phyloP scores from a whole-genome alignment of 352 stramenopile genomes.

The Phytophthora pluvialis region DNA sequence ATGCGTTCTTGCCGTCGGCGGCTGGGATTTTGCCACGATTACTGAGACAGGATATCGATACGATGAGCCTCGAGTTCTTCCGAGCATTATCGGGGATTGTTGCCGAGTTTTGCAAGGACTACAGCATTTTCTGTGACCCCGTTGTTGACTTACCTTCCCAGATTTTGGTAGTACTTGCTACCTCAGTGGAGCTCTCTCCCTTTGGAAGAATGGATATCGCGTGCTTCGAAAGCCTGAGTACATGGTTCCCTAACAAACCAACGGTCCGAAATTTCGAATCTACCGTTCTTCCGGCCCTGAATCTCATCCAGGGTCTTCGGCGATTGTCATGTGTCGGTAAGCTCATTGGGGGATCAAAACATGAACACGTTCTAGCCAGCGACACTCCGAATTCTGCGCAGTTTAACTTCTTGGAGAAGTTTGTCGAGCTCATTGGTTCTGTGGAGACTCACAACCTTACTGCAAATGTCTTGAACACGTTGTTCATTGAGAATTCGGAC shows the following conservation, averaged over 20 bases:
- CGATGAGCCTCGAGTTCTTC: constrained; percentile 12
- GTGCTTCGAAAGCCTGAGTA: constrained; percentile 16
- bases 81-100: constrained; percentile 13
- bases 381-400: neutral
- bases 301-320: constrained; percentile 15
- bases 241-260: constrained; percentile 28
- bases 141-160: constrained; percentile 17
- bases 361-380: neutral
- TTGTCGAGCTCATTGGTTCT: constrained; percentile 20
- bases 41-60: constrained; percentile 9
- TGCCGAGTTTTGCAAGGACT: constrained; percentile 32
- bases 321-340: constrained; percentile 14
- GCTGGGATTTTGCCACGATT: constrained; percentile 17
- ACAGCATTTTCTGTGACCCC: constrained; percentile 20
- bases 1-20: neutral
- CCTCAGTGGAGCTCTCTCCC: constrained; percentile 8
- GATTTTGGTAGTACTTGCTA: constrained; percentile 19
- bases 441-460: constrained; percentile 18
- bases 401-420: constrained; percentile 19
- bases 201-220: constrained; percentile 19
- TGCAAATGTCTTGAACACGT: constrained; percentile 16
- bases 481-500: constrained; percentile 30
- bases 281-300: constrained; percentile 2
- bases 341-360: neutral
- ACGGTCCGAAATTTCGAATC: constrained; percentile 13